Base-by-base conservation (phyloP, 2,329 filamentous ascomycete genomes). In the Fusarium lyarnte region DNA sequence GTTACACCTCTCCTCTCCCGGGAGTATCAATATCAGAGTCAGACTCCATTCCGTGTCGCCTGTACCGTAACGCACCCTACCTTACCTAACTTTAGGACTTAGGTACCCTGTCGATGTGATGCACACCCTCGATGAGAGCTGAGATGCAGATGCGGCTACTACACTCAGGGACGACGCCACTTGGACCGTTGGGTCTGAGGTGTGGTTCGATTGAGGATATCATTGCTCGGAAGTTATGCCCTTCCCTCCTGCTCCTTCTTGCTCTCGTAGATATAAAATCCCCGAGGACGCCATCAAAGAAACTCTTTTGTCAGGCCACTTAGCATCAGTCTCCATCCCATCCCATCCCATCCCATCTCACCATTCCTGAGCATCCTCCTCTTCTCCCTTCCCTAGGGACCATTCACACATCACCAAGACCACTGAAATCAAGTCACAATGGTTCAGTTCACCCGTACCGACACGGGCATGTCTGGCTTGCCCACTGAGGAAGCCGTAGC, bases 401-500 rank as follows among this genome's bases (percentile, higher is more conserved):
- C 29, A 27, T 6, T 65, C 42, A 29, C n/a, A 29, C 12, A 68
- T 23, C 46, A 31, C 16, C 17, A 63, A 17, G 12, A 33, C 14
- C n/a, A 38, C 36, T 36, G 21, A 51, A 29, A 58, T 23, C 38
- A 51, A 46, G 49, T 33, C 58, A 49, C 41, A 57, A 73, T 73
- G 70, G 70, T 67, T n/a, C 46, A 57, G 33, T 62, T 73, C 38
- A 54, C 55, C n/a, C 63, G 68, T 31, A 19, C 58, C 21, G 17
- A 55, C n/a, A 25, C 64, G 35, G 39, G 21, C 52, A 70, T 55
- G 46, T 69, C 71, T 38, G 42, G 52, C 57, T 66, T 71, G 53
- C 64, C 71, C 11, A 73, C 43, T 38, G 62, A 72, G 41, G 47
- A 65, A 51, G 60, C 73, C 53, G 63, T 58, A n/a, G 58, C n/a